These are phyloP conservation scores for Ramaria rubella DNA, from an alignment of 768 basidiomycete genomes.

Conservation along the genomic window DNA sequence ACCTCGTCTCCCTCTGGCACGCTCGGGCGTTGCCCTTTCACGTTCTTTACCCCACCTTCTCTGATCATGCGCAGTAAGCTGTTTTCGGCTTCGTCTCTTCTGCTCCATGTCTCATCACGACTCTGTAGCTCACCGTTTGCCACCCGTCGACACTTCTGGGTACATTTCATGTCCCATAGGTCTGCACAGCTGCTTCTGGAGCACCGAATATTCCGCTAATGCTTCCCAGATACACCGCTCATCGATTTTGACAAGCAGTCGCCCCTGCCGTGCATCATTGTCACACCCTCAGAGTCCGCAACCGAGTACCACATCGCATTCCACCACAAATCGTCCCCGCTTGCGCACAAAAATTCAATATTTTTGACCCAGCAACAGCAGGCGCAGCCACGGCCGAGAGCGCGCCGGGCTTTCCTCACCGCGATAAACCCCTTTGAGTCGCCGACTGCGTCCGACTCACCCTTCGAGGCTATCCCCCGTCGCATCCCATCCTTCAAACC, in stretches of 20 bases:
- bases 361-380: constrained; percentile 7
- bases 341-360: neutral
- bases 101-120: neutral
- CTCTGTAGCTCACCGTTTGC: neutral
- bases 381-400: neutral
- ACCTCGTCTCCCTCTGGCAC: constrained; percentile 8
- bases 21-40: neutral
- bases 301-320: constrained; percentile 10
- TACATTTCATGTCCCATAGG: constrained; percentile 11
- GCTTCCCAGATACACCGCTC: constrained; percentile 4
- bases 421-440: neutral
- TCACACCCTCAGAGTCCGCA: constrained; percentile 4
- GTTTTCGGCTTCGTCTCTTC: neutral
- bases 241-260: constrained; percentile 7
- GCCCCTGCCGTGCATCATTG: constrained; percentile 9
- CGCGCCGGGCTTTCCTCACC: constrained; percentile 4
- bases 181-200: neutral
- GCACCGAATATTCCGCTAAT: neutral
- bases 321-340: constrained; percentile 4
- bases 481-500: constrained; percentile 1
- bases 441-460: neutral
- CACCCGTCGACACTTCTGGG: constrained; percentile 3
- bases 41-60: constrained; percentile 10
- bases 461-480: neutral
- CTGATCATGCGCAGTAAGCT: neutral